Base-by-base conservation (phyloP, 2,329 filamentous ascomycete genomes). In the Fusarium sp. region DNA sequence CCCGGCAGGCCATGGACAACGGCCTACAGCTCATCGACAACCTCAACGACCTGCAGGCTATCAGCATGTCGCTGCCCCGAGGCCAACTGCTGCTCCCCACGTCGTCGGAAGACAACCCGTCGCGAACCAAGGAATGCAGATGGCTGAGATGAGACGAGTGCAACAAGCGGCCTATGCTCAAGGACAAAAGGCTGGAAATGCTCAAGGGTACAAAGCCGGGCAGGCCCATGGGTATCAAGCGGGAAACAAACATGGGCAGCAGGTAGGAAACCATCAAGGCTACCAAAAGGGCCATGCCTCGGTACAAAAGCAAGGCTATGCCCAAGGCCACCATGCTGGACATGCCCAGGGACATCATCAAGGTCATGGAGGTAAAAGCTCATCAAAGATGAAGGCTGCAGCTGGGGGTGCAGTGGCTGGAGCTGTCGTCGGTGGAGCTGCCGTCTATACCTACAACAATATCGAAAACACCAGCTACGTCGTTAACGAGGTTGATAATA, bases 101-200 rank as follows among this genome's bases (percentile, higher is more conserved):
- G 33, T 65, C 4, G 65, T 68, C 9, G 54, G 61, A n/a, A 61
- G 42, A 28, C 65, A 68, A 18, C 65, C 65, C 5, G 20, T 11
- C 2, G 48, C 59, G 5, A 55, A 24, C 0, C 44, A 66, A 6
- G 59, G 65, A 6, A 68, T 68, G 65, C 65, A 66, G 20, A 69
- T 66, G 59, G 20, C 60, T 15, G 52, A 68, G 4, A 65, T 55
- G 26, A 51, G 36, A 11, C 50, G 45, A 9, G 22, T 44, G 1
- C 65, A 68, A 28, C 57, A 67, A 40, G 59, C 60, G 17, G 48
- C 40, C 6, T 38, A 33, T 40, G 46, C 42, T 3, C 46, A 42
- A 18, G 59, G 40, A 6, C 46, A 57, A 9, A 64, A 43, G 6
- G 31, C 31, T 14, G 52, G 46, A 3, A 44, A 63, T 14, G 43